Conservation (phyloP, 371 early-diverging fungal genomes). For the Fennellomyces sp. region DNA sequence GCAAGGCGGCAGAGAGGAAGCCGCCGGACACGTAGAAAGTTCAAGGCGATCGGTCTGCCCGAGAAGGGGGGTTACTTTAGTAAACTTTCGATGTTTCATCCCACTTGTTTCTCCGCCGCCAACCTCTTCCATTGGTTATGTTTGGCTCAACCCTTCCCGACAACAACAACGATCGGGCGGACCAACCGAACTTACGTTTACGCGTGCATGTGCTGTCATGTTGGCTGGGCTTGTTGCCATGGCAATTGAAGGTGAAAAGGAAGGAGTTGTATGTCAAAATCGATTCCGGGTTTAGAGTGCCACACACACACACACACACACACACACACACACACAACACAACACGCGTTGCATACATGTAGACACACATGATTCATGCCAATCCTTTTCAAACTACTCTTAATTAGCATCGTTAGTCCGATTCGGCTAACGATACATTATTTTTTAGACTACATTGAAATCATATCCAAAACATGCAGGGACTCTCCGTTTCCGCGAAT, state of each 20-base stretch:
- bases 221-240: too few species aligned
- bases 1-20: too few species aligned
- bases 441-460: too few species aligned
- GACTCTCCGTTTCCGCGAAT: background rate
- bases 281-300: too few species aligned
- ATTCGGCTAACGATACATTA: too few species aligned
- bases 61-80: background rate
- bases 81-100: background rate
- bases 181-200: too few species aligned
- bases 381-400: background rate
- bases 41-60: background rate
- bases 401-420: background rate
- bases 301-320: too few species aligned
- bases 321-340: background rate
- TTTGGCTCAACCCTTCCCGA: background rate
- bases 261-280: too few species aligned
- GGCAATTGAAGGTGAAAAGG: too few species aligned
- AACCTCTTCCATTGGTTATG: slow-evolving; percentile 4
- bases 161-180: background rate
- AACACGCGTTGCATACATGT: background rate
- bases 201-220: too few species aligned
- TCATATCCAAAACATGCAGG: too few species aligned
- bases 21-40: too few species aligned
- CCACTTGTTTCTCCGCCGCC: background rate
- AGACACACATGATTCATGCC: background rate